phyloP scores from a whole-genome alignment of 2,329 filamentous ascomycete species.

The Aspergillus pseudonomiae region DNA sequence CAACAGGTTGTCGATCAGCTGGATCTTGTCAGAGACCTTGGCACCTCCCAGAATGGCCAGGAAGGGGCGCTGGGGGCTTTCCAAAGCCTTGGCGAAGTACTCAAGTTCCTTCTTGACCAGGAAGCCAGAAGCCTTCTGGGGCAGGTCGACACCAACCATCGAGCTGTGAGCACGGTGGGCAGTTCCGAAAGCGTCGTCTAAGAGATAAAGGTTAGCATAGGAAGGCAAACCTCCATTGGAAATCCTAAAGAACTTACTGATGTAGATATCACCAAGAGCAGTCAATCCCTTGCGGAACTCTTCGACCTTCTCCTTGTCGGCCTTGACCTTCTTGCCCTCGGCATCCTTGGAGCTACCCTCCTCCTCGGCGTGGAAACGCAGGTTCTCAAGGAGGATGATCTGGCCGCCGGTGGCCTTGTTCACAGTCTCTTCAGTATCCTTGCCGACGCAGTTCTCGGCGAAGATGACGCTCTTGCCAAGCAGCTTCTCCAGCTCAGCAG shows the following conservation, averaged over 20 bases:
- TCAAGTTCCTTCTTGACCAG: slow-evolving; percentile 99
- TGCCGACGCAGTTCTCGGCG: slow-evolving; percentile 85
- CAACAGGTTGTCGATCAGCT: slow-evolving; percentile 97
- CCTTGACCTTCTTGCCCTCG: slow-evolving; percentile 96
- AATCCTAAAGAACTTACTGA: slow-evolving; percentile 68
- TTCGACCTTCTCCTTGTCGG: slow-evolving; percentile 87
- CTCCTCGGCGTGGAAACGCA: slow-evolving; percentile 97
- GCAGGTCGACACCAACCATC: slow-evolving; percentile 96
- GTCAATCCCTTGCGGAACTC: slow-evolving; percentile 95
- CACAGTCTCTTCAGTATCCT: slow-evolving; percentile 86
- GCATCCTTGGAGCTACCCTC: slow-evolving; percentile 94
- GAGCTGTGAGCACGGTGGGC: slow-evolving; percentile 98
- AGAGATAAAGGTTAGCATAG: neutral
- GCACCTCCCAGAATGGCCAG: slow-evolving; percentile 96
- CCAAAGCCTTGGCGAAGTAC: slow-evolving; percentile 97
- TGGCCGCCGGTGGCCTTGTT: slow-evolving; percentile 79
- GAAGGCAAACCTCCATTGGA: neutral
- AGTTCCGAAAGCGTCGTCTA: slow-evolving; percentile 97
- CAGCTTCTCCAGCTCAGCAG: slow-evolving; percentile 87
- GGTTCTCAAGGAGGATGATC: slow-evolving; percentile 91
- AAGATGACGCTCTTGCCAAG: slow-evolving; percentile 84
- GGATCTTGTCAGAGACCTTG: slow-evolving; percentile 99
- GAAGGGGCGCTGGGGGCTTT: slow-evolving; percentile 92
- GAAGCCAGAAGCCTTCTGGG: slow-evolving; percentile 96
- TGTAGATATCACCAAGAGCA: slow-evolving; percentile 89